A percentile compares a stretch with the other conserved stretches of the same genome.
These are phyloP conservation scores for Colletotrichum chrysophilum DNA, from an alignment of 2,329 filamentous ascomycete genomes.

Conservation along the genomic window DNA sequence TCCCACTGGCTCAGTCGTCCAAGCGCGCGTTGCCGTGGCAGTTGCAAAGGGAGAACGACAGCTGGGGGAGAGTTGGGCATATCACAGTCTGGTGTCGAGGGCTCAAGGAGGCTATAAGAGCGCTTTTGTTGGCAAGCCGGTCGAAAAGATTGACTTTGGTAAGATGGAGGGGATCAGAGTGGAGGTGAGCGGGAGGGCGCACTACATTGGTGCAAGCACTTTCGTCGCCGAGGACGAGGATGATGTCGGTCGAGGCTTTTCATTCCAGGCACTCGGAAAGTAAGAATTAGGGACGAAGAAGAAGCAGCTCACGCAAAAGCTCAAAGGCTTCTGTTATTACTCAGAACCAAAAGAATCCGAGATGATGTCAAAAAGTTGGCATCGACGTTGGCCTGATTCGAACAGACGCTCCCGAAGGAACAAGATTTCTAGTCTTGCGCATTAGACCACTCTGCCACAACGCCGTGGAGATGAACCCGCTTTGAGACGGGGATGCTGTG, in stretches of 20 bases:
- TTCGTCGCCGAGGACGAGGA: slow-evolving; percentile 1
- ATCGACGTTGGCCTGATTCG: slow-evolving; percentile 20
- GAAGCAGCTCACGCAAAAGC: background rate
- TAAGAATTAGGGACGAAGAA: background rate
- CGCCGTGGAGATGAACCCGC: background rate
- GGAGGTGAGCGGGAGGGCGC: background rate
- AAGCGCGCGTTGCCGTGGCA: slow-evolving; percentile 4
- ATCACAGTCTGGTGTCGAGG: slow-evolving; percentile 12
- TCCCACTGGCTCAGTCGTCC: slow-evolving; percentile 3
- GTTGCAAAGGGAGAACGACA: background rate
- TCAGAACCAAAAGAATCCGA: background rate
- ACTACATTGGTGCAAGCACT: slow-evolving; percentile 6
- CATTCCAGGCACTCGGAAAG: background rate
- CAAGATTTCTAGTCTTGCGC: slow-evolving; percentile 22
- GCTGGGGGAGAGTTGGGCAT: background rate
- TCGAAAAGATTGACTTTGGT: background rate
- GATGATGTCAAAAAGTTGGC: background rate
- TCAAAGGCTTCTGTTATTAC: background rate
- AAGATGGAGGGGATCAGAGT: background rate
- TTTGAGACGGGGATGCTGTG: background rate
- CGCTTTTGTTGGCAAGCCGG: background rate
- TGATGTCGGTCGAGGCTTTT: slow-evolving; percentile 5
- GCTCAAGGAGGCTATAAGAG: background rate
- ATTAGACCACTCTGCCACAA: slow-evolving; percentile 22
- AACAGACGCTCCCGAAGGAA: slow-evolving; percentile 22